A percentile compares a stretch with the other conserved stretches of the same genome.
Evolutionary conservation across 2,329 filamentous ascomycete genomes (phyloP).

Genomic region (Hypomyces perniciosus): DNA sequence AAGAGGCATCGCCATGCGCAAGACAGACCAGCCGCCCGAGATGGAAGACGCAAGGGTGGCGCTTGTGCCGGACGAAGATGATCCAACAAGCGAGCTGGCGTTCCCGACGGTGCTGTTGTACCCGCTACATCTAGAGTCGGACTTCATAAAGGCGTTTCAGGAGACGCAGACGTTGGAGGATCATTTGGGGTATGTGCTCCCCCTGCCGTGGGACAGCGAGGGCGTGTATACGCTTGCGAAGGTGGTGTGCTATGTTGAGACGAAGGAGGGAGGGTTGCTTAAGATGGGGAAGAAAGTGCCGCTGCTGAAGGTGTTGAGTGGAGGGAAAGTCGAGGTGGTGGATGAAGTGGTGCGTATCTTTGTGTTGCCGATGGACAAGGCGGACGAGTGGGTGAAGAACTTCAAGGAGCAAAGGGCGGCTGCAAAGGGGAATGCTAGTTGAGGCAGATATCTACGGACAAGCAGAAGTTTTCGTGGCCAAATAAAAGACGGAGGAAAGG

Average conservation of each 20-base stretch:
- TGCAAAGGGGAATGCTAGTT: slow-evolving; percentile 29
- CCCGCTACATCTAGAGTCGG: slow-evolving; percentile 71
- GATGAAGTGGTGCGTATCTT: slow-evolving; percentile 80
- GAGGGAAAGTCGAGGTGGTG: slow-evolving; percentile 77
- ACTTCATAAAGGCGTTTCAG: slow-evolving; percentile 83
- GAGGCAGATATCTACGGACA: neutral
- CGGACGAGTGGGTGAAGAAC: slow-evolving; percentile 71
- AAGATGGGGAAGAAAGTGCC: slow-evolving; percentile 84
- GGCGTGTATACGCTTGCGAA: slow-evolving; percentile 57
- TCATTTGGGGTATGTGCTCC: slow-evolving; percentile 81
- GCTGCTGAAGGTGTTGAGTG: slow-evolving; percentile 66
- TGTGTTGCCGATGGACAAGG: slow-evolving; percentile 67
- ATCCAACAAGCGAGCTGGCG: slow-evolving; percentile 63
- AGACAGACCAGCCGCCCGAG: slow-evolving; percentile 68
- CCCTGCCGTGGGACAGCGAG: slow-evolving; percentile 75
- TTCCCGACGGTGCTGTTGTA: slow-evolving; percentile 85
- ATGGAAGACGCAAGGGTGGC: slow-evolving; percentile 75
- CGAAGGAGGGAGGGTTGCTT: slow-evolving; percentile 67
- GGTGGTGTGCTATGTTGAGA: slow-evolving; percentile 91
- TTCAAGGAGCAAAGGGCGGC: slow-evolving; percentile 70
- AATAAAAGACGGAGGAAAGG: neutral
- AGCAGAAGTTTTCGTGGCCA: neutral
- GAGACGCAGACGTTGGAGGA: slow-evolving; percentile 71
- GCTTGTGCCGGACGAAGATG: slow-evolving; percentile 66
- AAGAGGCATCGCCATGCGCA: slow-evolving; percentile 62